Conservation (phyloP, 208 protist genomes). For the Acanthamoeba castellanii region DNA sequence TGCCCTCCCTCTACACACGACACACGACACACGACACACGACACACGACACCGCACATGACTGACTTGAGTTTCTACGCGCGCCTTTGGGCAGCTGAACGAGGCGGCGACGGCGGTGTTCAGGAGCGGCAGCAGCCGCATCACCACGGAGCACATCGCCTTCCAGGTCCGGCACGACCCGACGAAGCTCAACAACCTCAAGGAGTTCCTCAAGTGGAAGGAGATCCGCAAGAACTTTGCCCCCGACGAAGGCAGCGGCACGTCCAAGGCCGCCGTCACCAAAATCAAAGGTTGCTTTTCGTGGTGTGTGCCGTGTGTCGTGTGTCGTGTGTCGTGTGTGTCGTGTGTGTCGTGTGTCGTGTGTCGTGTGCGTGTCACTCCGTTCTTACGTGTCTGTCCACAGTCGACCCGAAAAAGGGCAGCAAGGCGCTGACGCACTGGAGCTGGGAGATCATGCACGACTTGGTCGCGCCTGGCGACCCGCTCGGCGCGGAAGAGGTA, state of each 20-base stretch:
- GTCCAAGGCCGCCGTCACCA: neutral
- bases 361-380: neutral
- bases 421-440: conserved; percentile 17
- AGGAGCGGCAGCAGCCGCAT: conserved; percentile 27
- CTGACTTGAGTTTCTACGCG: neutral
- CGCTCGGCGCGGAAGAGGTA: neutral
- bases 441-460: conserved; percentile 32
- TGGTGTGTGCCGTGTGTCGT: neutral
- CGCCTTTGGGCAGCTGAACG: neutral
- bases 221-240: conserved; percentile 71
- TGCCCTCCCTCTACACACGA: neutral
- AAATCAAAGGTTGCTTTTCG: neutral
- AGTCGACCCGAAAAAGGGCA: neutral
- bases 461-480: neutral
- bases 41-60: neutral
- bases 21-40: neutral
- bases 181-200: conserved; percentile 46
- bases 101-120: neutral
- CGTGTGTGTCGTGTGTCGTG: neutral
- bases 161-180: conserved; percentile 41
- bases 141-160: conserved; percentile 60
- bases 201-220: conserved; percentile 72
- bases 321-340: neutral
- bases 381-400: neutral
- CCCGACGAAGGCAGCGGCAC: conserved; percentile 14